These are phyloP conservation scores for Isatis tinctoria DNA, from an alignment of 345 rosid genomes.

Conservation along the genomic window DNA sequence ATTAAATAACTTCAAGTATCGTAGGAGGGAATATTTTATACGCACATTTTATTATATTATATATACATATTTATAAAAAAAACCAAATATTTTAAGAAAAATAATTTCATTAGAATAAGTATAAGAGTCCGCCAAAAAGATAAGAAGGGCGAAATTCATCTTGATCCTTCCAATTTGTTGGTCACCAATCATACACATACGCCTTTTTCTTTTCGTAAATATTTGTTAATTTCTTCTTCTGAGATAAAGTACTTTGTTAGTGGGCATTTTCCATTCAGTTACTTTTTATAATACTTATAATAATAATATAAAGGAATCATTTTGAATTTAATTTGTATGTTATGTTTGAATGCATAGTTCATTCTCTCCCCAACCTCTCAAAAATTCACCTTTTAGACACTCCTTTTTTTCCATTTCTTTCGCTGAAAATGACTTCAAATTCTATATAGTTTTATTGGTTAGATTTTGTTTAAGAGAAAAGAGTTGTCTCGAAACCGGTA, in stretches of 20 bases:
- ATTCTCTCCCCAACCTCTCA: conserved; percentile 25
- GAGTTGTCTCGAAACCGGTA: not conserved
- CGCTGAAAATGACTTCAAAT: conserved; percentile 16
- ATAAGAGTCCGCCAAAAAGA: conserved; percentile 20
- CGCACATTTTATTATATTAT: conserved; percentile 2
- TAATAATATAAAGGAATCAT: conserved; percentile 6
- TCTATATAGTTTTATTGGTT: not conserved
- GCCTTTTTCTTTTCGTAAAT: conserved; percentile 22
- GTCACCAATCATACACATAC: conserved; percentile 44
- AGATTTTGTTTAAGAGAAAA: not conserved
- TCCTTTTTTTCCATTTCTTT: not conserved
- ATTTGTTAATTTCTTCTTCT: conserved; percentile 30
- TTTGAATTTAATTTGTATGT: conserved; percentile 6
- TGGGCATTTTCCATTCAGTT: conserved; percentile 59
- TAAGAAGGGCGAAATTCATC: conserved; percentile 50
- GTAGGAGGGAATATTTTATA: conserved; percentile 22
- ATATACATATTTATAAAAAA: conserved; percentile 11
- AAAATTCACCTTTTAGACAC: conserved; percentile 25
- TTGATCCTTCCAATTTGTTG: conserved; percentile 52
- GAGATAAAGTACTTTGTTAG: conserved; percentile 45
- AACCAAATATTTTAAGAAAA: not conserved
- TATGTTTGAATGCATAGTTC: conserved; percentile 17
- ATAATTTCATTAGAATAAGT: conserved; percentile 26
- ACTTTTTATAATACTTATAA: conserved; percentile 12
- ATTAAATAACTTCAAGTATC: conserved; percentile 46